Evolutionary conservation across 352 stramenopile genomes (phyloP).

Genomic region (Phytopythium vexans): DNA sequence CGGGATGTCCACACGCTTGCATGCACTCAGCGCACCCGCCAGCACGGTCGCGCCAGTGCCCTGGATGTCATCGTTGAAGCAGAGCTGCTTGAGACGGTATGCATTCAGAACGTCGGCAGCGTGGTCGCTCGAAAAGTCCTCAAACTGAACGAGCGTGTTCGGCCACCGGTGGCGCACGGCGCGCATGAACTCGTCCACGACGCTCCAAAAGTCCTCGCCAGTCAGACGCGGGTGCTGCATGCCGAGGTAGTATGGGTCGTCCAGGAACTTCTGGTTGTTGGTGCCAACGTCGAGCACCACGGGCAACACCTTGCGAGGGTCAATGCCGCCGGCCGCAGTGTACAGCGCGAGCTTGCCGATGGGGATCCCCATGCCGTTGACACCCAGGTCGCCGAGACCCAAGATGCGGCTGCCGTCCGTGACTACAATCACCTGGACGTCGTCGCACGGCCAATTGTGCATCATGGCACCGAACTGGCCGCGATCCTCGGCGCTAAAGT

Average conservation of each 20-base stretch:
- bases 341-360: slow-evolving; percentile 97
- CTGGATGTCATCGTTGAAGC: slow-evolving; percentile 99
- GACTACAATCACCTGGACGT: slow-evolving; percentile 97
- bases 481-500: slow-evolving; percentile 91
- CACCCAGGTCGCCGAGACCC: slow-evolving; percentile 95
- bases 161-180: slow-evolving; percentile 87
- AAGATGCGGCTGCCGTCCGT: slow-evolving; percentile 97
- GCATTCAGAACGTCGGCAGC: slow-evolving; percentile 91
- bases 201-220: slow-evolving; percentile 92
- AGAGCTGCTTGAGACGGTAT: slow-evolving; percentile 93
- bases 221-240: slow-evolving; percentile 88
- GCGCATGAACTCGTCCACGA: slow-evolving; percentile 94
- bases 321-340: slow-evolving; percentile 92
- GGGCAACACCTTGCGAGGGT: slow-evolving; percentile 92
- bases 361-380: slow-evolving; percentile 98
- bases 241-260: slow-evolving; percentile 95
- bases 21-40: slow-evolving; percentile 84
- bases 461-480: slow-evolving; percentile 89
- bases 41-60: slow-evolving; percentile 95
- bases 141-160: slow-evolving; percentile 95
- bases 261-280: slow-evolving; percentile 92
- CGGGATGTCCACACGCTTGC: slow-evolving; percentile 58
- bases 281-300: slow-evolving; percentile 96
- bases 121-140: slow-evolving; percentile 93
- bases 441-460: slow-evolving; percentile 95